Evolutionary conservation across 2,329 filamentous ascomycete species (phyloP).

Genomic region (Allantophomopsis lycopodina): DNA sequence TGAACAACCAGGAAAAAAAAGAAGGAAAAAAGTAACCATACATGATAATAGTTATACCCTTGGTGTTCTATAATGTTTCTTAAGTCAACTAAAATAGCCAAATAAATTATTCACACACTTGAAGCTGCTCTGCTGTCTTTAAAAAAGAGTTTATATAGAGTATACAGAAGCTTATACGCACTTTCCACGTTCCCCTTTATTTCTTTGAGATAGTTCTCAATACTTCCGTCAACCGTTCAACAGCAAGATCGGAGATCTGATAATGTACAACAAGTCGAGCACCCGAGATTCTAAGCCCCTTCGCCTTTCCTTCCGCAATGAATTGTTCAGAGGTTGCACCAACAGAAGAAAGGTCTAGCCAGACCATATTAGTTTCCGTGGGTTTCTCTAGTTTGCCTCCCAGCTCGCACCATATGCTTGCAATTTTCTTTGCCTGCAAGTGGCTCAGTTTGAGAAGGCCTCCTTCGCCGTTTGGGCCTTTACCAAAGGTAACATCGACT

Average conservation of each 20-base stretch:
- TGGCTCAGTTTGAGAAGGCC: constrained; percentile 46
- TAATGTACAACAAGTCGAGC: neutral
- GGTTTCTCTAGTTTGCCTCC: constrained; percentile 43
- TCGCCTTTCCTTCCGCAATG: neutral
- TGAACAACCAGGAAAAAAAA: too few relatives aligned
- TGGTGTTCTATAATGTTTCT: too few relatives aligned
- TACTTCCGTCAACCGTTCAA: neutral
- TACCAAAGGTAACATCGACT: constrained; percentile 60
- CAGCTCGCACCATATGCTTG: constrained; percentile 38
- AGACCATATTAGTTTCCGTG: constrained; percentile 1
- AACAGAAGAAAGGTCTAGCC: neutral
- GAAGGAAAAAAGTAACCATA: too few relatives aligned
- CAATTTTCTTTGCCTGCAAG: constrained; percentile 42
- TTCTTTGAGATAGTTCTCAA: too few relatives aligned
- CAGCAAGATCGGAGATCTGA: neutral
- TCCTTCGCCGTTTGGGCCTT: constrained; percentile 34
- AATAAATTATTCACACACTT: too few relatives aligned
- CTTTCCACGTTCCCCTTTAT: too few relatives aligned
- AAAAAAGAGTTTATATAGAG: too few relatives aligned
- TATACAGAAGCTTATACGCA: too few relatives aligned
- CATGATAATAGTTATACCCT: too few relatives aligned
- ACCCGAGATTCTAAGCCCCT: neutral
- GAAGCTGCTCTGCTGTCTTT: too few relatives aligned
- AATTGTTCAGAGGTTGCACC: neutral
- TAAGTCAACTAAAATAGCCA: too few relatives aligned